Evolutionary conservation across 176 grass and related monocot genomes (phyloP).

Genomic region (Puya raimondii): DNA sequence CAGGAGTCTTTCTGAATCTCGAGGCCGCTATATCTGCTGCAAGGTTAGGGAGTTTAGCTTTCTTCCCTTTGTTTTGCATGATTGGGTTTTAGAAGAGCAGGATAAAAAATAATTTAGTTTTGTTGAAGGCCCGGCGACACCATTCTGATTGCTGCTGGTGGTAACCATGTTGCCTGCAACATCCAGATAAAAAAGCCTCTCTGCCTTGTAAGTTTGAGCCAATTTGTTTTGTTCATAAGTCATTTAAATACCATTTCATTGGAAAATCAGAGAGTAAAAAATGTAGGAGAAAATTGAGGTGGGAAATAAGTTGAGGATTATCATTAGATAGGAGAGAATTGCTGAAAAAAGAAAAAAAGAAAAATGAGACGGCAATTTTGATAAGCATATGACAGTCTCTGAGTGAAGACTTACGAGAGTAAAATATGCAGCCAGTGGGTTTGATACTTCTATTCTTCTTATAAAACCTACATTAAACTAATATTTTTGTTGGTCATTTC

Average conservation of each 20-base stretch:
- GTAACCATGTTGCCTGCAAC: slow-evolving; percentile 54
- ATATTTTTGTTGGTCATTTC: no score
- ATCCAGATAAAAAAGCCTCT: slow-evolving; percentile 96
- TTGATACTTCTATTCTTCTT: no score
- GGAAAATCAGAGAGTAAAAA: background rate
- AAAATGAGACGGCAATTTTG: no score
- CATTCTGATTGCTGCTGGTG: slow-evolving; percentile 78
- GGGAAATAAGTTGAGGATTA: no score
- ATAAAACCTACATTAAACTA: no score
- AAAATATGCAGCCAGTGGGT: no score
- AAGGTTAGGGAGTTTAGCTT: slow-evolving; percentile 36
- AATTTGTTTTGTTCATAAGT: slow-evolving; percentile 6
- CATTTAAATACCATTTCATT: background rate
- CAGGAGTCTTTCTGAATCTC: slow-evolving; percentile 72
- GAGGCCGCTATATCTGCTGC: slow-evolving; percentile 82
- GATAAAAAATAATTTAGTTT: slow-evolving; percentile 16
- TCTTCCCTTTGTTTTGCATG: background rate
- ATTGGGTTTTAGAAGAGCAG: background rate
- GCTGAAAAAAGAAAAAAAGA: no score
- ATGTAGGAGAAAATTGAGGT: background rate
- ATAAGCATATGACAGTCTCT: no score
- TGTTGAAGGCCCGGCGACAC: slow-evolving; percentile 88
- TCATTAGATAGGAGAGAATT: no score
- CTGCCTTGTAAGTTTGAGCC: slow-evolving; percentile 75
- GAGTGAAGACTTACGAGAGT: no score